These are phyloP conservation scores for Mrakia hoshinonis DNA, from an alignment of 768 basidiomycete genomes.

Conservation along the genomic window DNA sequence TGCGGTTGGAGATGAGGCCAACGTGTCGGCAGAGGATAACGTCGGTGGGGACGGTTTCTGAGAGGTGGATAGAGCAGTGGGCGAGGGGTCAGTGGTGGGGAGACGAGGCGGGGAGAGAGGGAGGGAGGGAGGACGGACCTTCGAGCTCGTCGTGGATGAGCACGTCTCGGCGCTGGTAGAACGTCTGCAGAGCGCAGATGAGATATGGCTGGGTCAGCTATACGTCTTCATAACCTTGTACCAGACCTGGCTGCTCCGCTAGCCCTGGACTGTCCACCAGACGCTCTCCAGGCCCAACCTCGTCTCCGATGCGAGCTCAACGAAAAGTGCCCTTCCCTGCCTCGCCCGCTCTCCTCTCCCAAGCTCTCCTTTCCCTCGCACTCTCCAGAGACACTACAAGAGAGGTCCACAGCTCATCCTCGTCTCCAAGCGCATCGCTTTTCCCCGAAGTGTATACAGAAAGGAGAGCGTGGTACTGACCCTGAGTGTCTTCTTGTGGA, in stretches of 20 bases:
- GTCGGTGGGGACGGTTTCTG: constrained; percentile 22
- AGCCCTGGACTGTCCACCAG: not conserved
- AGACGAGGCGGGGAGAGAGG: not conserved
- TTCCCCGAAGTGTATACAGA: not conserved
- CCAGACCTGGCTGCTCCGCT: not conserved
- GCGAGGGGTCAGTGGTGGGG: not conserved
- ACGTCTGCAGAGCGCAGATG: not conserved
- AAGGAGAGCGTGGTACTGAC: not conserved
- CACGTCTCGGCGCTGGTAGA: not conserved
- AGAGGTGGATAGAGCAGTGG: not conserved
- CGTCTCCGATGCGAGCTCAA: not conserved
- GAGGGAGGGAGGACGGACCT: constrained; percentile 5
- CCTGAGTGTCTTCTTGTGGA: constrained; percentile 5
- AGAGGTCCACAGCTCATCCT: not conserved
- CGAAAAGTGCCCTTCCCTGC: not conserved
- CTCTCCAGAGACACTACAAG: no score
- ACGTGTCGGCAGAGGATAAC: constrained; percentile 8
- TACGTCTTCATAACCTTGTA: not conserved
- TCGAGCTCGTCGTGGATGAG: constrained; percentile 20
- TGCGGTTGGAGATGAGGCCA: constrained; percentile 11
- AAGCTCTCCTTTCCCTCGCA: not conserved
- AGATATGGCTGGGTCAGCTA: not conserved
- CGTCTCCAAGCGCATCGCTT: not conserved
- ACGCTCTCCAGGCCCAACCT: not conserved
- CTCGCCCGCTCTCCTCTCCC: not conserved